Evolutionary conservation across 768 basidiomycete genomes (phyloP).

Genomic region (Saitozyma sp.): DNA sequence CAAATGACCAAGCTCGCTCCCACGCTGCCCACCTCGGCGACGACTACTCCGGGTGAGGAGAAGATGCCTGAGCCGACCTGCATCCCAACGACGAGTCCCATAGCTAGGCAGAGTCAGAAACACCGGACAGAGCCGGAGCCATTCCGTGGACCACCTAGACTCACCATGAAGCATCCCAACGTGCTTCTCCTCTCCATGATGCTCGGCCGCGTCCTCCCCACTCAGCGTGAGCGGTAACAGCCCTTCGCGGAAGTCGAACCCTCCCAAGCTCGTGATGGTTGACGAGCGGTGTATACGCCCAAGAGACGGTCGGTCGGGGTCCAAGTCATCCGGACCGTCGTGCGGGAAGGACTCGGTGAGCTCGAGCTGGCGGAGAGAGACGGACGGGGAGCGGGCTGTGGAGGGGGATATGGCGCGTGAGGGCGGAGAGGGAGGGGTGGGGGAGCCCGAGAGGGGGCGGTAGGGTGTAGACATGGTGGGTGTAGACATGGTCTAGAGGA

Average conservation of each 20-base stretch:
- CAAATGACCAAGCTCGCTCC: constrained; percentile 87
- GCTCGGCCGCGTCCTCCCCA: constrained; percentile 65
- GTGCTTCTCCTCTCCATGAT: constrained; percentile 64
- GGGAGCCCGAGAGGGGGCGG: constrained; percentile 36
- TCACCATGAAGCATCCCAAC: constrained; percentile 75
- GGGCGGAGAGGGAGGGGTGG: constrained; percentile 22
- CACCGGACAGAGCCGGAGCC: neutral
- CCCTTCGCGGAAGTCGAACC: constrained; percentile 74
- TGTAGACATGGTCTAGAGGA: neutral
- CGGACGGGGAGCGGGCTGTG: constrained; percentile 61
- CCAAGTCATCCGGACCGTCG: neutral
- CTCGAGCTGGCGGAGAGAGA: constrained; percentile 77
- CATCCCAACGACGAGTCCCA: constrained; percentile 77
- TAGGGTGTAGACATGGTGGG: constrained; percentile 12
- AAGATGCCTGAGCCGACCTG: constrained; percentile 95
- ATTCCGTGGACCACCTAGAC: constrained; percentile 30
- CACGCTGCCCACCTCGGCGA: constrained; percentile 82
- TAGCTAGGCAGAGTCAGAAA: constrained; percentile 57
- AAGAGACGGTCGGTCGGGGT: constrained; percentile 2
- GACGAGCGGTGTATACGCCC: constrained; percentile 22
- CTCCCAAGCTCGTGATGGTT: constrained; percentile 39
- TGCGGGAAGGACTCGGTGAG: constrained; percentile 64
- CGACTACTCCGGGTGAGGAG: constrained; percentile 88
- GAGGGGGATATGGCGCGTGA: constrained; percentile 18
- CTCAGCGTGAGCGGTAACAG: constrained; percentile 75